These are phyloP conservation scores for Albatrellus ellisii DNA, from an alignment of 768 basidiomycete genomes.

Conservation along the genomic window DNA sequence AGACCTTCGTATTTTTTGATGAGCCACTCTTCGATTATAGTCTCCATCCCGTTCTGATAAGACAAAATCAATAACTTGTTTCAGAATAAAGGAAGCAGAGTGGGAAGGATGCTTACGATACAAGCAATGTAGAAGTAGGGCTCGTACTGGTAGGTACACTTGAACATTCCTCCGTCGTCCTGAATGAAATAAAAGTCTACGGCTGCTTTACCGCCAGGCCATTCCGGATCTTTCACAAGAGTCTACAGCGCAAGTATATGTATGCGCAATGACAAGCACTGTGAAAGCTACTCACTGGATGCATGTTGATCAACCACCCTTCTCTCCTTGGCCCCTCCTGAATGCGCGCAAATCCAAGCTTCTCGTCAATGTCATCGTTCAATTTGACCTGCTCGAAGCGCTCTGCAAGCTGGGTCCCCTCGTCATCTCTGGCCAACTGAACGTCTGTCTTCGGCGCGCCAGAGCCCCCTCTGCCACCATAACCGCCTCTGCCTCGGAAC, in stretches of 20 bases:
- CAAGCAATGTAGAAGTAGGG: constrained; percentile 91
- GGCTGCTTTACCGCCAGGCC: constrained; percentile 74
- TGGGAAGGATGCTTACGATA: constrained; percentile 43
- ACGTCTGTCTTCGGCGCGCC: constrained; percentile 27
- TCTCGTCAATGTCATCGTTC: constrained; percentile 85
- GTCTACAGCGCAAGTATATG: constrained; percentile 36
- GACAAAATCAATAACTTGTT: neutral
- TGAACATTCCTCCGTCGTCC: constrained; percentile 95
- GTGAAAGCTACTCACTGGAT: constrained; percentile 51
- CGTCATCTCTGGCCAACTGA: constrained; percentile 67
- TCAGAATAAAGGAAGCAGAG: neutral
- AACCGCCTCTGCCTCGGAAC: constrained; percentile 30
- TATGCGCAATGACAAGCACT: neutral
- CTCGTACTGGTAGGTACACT: constrained; percentile 83
- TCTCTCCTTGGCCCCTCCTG: constrained; percentile 68
- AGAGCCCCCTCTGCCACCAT: constrained; percentile 30
- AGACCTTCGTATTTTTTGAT: constrained; percentile 87
- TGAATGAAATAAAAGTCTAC: constrained; percentile 97
- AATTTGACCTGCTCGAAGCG: constrained; percentile 68
- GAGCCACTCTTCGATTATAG: constrained; percentile 89
- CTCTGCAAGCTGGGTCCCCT: constrained; percentile 79
- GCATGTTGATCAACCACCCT: constrained; percentile 99
- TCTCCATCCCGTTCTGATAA: constrained; percentile 67
- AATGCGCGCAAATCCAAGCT: constrained; percentile 74
- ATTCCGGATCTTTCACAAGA: constrained; percentile 73